phyloP scores from a whole-genome alignment of 805 yeast species.

The Kockiozyma suomiensis region DNA sequence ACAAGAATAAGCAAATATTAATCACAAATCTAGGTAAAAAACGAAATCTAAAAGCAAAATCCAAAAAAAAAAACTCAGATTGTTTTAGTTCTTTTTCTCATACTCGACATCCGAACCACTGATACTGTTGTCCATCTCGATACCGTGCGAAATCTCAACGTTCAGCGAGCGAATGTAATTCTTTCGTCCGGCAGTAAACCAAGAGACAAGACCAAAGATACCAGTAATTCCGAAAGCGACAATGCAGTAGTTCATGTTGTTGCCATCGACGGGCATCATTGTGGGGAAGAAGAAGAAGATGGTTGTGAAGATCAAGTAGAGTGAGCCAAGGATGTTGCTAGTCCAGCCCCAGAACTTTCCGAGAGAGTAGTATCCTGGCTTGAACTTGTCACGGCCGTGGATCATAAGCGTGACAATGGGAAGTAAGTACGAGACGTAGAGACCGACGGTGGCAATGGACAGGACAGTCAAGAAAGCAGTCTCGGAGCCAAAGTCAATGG shows the following conservation, averaged over 20 bases:
- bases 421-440: slow-evolving; percentile 34
- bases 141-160: slow-evolving; percentile 11
- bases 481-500: slow-evolving; percentile 35
- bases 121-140: slow-evolving; percentile 5
- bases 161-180: slow-evolving; percentile 27
- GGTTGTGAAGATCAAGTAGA: slow-evolving; percentile 35
- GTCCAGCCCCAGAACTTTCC: slow-evolving; percentile 28
- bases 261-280: slow-evolving; percentile 38
- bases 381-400: slow-evolving; percentile 26
- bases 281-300: slow-evolving; percentile 40
- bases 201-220: slow-evolving; percentile 27
- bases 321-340: slow-evolving; percentile 30
- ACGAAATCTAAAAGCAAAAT: too few species aligned
- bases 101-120: not conserved
- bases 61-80: too few species aligned
- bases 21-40: too few species aligned
- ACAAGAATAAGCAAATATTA: too few species aligned
- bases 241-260: slow-evolving; percentile 38
- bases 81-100: slow-evolving; percentile 13
- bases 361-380: slow-evolving; percentile 31
- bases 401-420: slow-evolving; percentile 31
- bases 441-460: slow-evolving; percentile 35
- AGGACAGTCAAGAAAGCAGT: slow-evolving; percentile 35
- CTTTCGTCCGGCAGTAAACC: slow-evolving; percentile 26
- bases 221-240: slow-evolving; percentile 39